Evolutionary conservation across 2,329 filamentous ascomycete genomes (phyloP).

Genomic region (Immersiporthe knoxdaviesiana): DNA sequence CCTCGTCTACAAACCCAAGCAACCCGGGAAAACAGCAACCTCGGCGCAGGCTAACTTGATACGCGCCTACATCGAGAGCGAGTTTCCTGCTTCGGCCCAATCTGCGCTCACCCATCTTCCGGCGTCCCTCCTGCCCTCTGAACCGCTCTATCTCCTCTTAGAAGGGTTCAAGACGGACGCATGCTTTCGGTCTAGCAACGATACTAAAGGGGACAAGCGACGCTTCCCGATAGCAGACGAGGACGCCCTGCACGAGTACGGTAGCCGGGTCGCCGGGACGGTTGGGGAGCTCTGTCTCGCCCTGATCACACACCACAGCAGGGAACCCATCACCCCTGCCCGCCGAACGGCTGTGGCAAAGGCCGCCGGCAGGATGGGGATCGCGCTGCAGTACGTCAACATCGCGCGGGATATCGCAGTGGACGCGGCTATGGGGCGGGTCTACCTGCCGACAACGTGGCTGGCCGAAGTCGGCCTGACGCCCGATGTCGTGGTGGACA

Average conservation of each 20-base stretch:
- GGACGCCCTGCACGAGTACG: conserved; percentile 64
- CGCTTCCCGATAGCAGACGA: conserved; percentile 63
- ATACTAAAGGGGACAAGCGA: not conserved
- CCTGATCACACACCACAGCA: conserved; percentile 64
- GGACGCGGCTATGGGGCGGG: conserved; percentile 66
- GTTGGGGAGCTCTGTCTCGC: conserved; percentile 71
- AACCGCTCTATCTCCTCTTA: conserved; percentile 66
- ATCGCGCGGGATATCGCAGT: conserved; percentile 74
- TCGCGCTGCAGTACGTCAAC: conserved; percentile 77
- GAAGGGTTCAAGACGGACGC: conserved; percentile 72
- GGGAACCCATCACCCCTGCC: conserved; percentile 36
- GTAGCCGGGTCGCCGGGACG: conserved; percentile 70
- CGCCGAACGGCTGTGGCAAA: conserved; percentile 50
- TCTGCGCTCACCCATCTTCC: conserved; percentile 65
- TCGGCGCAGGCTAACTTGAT: conserved; percentile 29
- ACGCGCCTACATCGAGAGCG: conserved; percentile 44
- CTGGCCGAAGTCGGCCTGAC: conserved; percentile 59
- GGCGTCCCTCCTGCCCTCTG: conserved; percentile 54
- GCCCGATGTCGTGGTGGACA: conserved; percentile 57
- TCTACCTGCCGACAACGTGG: conserved; percentile 71
- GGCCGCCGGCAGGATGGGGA: conserved; percentile 68
- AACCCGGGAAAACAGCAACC: conserved; percentile 32
- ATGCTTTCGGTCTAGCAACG: conserved; percentile 46
- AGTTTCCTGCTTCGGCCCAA: conserved; percentile 56
- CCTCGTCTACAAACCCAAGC: conserved; percentile 48